These are phyloP conservation scores for Panicum hallii DNA, from an alignment of 202 grass and related monocot genomes.

Conservation along the genomic window DNA sequence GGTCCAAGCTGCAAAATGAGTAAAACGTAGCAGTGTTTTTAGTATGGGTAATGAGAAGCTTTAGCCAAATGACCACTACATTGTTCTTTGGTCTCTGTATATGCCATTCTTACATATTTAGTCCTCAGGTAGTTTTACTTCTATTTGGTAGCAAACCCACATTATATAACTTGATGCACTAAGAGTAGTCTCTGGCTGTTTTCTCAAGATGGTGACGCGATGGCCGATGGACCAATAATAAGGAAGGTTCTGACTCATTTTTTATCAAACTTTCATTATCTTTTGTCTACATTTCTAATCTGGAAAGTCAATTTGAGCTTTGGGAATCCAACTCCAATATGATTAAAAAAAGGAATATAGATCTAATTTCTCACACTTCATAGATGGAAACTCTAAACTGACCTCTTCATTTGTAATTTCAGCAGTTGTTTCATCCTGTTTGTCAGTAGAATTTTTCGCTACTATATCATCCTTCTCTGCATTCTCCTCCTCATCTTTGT, in stretches of 20 bases:
- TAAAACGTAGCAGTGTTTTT: slow-evolving; percentile 2
- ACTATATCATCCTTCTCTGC: slow-evolving; percentile 24
- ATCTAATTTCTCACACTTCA: slow-evolving; percentile 28
- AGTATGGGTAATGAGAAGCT: slow-evolving; percentile 23
- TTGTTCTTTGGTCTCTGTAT: neutral
- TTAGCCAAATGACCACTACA: slow-evolving; percentile 3
- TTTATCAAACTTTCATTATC: neutral
- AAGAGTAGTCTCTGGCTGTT: neutral
- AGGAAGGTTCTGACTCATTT: neutral
- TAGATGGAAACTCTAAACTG: slow-evolving; percentile 38
- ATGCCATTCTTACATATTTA: slow-evolving; percentile 27
- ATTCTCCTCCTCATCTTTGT: slow-evolving; percentile 42
- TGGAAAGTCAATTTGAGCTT: slow-evolving; percentile 35
- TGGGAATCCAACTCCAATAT: slow-evolving; percentile 25
- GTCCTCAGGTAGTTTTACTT: slow-evolving; percentile 17
- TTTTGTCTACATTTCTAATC: slow-evolving; percentile 17
- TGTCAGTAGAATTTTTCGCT: slow-evolving; percentile 15
- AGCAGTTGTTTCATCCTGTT: slow-evolving; percentile 29
- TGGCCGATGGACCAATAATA: neutral
- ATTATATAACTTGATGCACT: slow-evolving; percentile 24
- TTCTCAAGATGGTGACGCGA: neutral
- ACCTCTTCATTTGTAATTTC: slow-evolving; percentile 56
- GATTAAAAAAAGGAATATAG: slow-evolving; percentile 15
- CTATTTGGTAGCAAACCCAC: slow-evolving; percentile 33
- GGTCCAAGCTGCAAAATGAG: slow-evolving; percentile 38